Evolutionary conservation across 164 flowering plant species (phyloP).

Genomic region (Cinnamomum chago): DNA sequence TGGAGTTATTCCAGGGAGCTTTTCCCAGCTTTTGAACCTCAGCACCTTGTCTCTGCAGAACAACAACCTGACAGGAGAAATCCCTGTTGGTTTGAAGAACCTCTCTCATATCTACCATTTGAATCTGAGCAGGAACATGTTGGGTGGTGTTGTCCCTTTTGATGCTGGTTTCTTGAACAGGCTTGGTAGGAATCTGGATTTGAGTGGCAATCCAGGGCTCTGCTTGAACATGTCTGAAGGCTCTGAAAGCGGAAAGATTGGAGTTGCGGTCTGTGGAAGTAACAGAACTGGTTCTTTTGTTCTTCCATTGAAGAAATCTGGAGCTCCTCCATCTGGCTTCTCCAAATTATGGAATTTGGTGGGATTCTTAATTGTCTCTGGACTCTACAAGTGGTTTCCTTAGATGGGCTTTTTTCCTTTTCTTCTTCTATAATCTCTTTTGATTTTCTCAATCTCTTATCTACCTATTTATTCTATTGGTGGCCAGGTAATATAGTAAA

Average conservation of each 20-base stretch:
- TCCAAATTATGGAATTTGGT: slow-evolving; percentile 13
- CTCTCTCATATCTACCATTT: slow-evolving; percentile 69
- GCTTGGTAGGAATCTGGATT: slow-evolving; percentile 41
- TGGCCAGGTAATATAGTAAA: not conserved
- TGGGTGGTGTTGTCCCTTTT: slow-evolving; percentile 72
- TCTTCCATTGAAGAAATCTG: slow-evolving; percentile 41
- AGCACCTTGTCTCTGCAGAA: slow-evolving; percentile 64
- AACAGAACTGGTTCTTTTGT: slow-evolving; percentile 25
- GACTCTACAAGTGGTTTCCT: not conserved
- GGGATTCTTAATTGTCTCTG: slow-evolving; percentile 1
- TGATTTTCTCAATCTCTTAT: not conserved
- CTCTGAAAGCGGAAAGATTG: slow-evolving; percentile 32
- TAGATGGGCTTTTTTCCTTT: not conserved
- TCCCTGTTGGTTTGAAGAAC: slow-evolving; percentile 47
- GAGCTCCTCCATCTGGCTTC: slow-evolving; percentile 30
- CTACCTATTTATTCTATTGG: not conserved
- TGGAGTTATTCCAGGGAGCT: slow-evolving; percentile 52
- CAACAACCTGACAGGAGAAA: slow-evolving; percentile 62
- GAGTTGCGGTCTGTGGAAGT: slow-evolving; percentile 42
- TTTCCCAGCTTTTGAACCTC: slow-evolving; percentile 50
- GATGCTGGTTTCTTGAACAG: slow-evolving; percentile 54
- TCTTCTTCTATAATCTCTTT: not conserved
- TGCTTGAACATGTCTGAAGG: slow-evolving; percentile 54
- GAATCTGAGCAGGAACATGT: slow-evolving; percentile 69
- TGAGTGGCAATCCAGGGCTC: slow-evolving; percentile 55